Base-by-base conservation (phyloP, 1,284 basidiomycete genomes). In the Cronartium ribicola region DNA sequence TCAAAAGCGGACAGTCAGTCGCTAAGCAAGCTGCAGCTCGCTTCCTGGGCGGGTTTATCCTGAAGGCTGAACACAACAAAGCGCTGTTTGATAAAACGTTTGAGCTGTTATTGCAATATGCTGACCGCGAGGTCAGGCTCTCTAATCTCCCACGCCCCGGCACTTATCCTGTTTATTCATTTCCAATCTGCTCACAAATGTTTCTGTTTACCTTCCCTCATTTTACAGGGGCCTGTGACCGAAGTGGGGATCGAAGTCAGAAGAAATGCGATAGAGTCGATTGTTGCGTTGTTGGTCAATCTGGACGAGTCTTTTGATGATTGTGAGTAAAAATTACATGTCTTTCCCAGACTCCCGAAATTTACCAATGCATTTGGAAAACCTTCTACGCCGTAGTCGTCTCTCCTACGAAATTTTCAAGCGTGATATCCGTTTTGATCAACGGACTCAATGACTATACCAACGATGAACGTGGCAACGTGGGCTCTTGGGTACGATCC, bases 401-500 rank as follows among this genome's bases (percentile, higher is more conserved):
- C 59, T 46, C 63, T 48, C 48, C 17, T 72, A 55, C n/a, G 73
- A 68, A 41, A 20, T 65, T 72, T 64, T 72, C 46, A 8, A 41
- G 22, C 29, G 46, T 72, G 7, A 40, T 65, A 39, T n/a, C 67
- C 22, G 78, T 81, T 0, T 79, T 84, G 43, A 81, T 89, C 22
- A 80, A 79, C 13, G 93, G 92, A 1, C 81, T 98, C 51, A 84
- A 87, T 17, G 95, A 99, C 83, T 98, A 98, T 80, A 89, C 92
- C 1, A 88, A 87, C 41, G 96, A 98, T 80, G 90, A 96, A 81
- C 87, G 96, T 74, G 96, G 96, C 4, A 96, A 99, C 80, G 91
- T 99, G 36, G 96, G 96, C 39, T 97, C 94, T 0, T 98, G 94
- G 94, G 87, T 96, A 40, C 89, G 96, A 66, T 85, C 90, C n/a